These are phyloP conservation scores for Pelargonium exstipulatum DNA, from an alignment of 441 rosid genomes.

Conservation along the genomic window DNA sequence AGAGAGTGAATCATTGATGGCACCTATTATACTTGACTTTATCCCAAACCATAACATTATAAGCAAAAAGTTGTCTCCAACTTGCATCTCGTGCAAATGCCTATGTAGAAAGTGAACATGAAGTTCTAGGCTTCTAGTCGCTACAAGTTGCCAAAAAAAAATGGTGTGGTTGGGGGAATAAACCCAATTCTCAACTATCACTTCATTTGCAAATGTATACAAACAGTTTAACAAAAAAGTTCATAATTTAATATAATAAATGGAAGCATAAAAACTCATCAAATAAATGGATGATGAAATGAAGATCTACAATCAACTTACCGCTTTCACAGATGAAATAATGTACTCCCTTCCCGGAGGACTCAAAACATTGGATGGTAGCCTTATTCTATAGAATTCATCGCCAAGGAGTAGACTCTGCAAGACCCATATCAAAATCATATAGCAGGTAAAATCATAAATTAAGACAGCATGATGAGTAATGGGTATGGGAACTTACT, in stretches of 20 bases:
- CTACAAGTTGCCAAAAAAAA: neutral
- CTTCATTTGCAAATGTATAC: neutral
- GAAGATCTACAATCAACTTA: constrained; percentile 29
- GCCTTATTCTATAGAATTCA: constrained; percentile 76
- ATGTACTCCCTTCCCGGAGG: constrained; percentile 68
- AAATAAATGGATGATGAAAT: neutral
- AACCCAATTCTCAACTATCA: neutral
- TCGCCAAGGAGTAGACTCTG: constrained; percentile 69
- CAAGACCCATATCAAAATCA: constrained; percentile 18
- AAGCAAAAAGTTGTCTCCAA: neutral
- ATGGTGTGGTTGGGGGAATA: neutral
- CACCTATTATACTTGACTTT: neutral
- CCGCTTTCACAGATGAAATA: constrained; percentile 83
- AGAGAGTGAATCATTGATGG: too few relatives aligned
- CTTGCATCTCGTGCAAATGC: neutral
- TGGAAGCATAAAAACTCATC: neutral
- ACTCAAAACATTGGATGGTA: constrained; percentile 79
- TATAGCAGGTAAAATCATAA: constrained; percentile 10
- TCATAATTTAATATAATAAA: neutral
- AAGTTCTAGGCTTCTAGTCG: too few relatives aligned
- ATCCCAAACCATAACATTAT: neutral
- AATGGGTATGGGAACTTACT: constrained; percentile 29
- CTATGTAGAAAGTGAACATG: neutral
- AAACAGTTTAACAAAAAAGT: neutral
- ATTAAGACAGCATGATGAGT: neutral